phyloP scores from a whole-genome alignment of 805 yeast genomes.

The Teunomyces aglyptinius region DNA sequence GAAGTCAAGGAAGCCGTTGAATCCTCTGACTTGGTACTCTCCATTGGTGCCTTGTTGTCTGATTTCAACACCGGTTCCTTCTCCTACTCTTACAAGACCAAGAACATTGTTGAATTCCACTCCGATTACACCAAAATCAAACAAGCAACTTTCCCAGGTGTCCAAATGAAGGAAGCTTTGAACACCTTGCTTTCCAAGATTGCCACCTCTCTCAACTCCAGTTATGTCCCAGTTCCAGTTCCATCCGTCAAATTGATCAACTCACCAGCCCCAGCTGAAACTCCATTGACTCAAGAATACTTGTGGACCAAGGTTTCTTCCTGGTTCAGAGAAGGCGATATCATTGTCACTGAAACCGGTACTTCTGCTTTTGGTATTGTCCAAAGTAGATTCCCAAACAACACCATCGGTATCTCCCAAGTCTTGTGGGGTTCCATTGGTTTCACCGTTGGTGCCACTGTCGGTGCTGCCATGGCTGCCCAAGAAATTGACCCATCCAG shows the following conservation, averaged over 20 bases:
- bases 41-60: constrained; percentile 28
- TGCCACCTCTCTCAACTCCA: constrained; percentile 10
- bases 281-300: constrained; percentile 25
- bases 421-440: constrained; percentile 39
- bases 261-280: constrained; percentile 12
- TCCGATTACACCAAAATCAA: constrained; percentile 32
- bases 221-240: constrained; percentile 19
- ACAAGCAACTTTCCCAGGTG: constrained; percentile 30
- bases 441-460: constrained; percentile 32
- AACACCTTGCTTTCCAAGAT: constrained; percentile 17
- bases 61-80: constrained; percentile 34
- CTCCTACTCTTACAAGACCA: constrained; percentile 31
- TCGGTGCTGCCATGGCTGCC: constrained; percentile 36
- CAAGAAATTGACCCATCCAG: constrained; percentile 27
- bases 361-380: constrained; percentile 36
- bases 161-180: constrained; percentile 30
- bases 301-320: constrained; percentile 28
- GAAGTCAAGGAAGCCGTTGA: constrained; percentile 26
- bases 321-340: constrained; percentile 31
- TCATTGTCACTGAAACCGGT: constrained; percentile 35
- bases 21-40: constrained; percentile 26
- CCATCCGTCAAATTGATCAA: constrained; percentile 14
- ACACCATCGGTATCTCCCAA: constrained; percentile 32
- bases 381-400: constrained; percentile 29
- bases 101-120: constrained; percentile 32